Conservation (phyloP, 768 basidiomycete genomes). For the Royoungia palumana region DNA sequence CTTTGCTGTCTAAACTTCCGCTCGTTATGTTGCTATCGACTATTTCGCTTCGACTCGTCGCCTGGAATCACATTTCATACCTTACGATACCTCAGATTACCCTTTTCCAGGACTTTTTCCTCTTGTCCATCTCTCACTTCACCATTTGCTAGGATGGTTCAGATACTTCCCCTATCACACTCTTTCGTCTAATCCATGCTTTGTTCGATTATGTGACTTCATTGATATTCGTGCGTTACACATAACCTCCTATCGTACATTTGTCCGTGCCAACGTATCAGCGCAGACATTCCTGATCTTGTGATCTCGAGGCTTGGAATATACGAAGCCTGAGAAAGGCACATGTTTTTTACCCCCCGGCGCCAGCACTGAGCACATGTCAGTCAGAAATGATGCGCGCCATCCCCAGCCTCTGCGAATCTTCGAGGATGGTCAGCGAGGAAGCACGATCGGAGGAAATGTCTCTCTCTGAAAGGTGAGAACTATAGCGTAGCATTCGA, state of each 20-base stretch:
- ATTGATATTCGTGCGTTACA: neutral
- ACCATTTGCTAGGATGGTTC: neutral
- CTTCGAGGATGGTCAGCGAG: too few relatives aligned
- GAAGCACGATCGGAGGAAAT: too few relatives aligned
- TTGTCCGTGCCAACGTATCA: neutral
- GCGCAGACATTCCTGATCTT: too few relatives aligned
- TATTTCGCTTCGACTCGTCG: neutral
- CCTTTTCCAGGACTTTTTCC: neutral
- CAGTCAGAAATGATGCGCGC: too few relatives aligned
- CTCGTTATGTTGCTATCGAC: constrained; percentile 15
- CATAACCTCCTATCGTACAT: neutral
- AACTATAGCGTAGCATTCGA: too few relatives aligned
- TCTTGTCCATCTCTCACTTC: too few relatives aligned
- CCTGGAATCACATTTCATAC: constrained; percentile 9
- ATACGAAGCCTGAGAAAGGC: too few relatives aligned
- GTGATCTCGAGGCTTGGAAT: too few relatives aligned
- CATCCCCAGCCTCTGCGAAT: too few relatives aligned
- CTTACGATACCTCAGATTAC: neutral
- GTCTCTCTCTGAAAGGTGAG: too few relatives aligned
- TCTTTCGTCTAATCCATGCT: constrained; percentile 2
- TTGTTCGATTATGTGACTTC: neutral
- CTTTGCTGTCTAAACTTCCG: constrained; percentile 2
- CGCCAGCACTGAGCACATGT: too few relatives aligned
- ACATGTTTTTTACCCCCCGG: too few relatives aligned
- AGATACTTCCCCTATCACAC: constrained; percentile 7